A percentile compares a stretch with the other conserved stretches of the same genome.
These are phyloP conservation scores for Teratosphaeria nubilosa DNA, from an alignment of 2,329 filamentous ascomycete species.

Conservation along the genomic window DNA sequence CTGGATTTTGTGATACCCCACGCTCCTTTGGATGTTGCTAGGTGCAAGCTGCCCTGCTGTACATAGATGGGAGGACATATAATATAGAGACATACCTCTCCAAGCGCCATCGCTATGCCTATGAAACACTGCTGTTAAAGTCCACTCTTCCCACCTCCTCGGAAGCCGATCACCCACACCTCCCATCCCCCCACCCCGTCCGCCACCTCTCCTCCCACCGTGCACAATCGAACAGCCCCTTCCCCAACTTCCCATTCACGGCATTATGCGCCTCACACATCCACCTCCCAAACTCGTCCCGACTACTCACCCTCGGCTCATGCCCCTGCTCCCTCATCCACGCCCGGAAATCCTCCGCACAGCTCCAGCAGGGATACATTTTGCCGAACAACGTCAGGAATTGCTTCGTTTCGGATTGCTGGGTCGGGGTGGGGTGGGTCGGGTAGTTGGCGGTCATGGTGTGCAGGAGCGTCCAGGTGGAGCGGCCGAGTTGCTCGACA, in stretches of 20 bases:
- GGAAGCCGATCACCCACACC: conserved; percentile 43
- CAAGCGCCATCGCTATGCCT: conserved; percentile 1
- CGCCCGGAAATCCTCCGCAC: conserved; percentile 77
- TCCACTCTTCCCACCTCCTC: neutral
- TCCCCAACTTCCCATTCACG: conserved; percentile 82
- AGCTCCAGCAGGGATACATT: conserved; percentile 91
- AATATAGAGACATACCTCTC: neutral
- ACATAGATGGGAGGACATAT: neutral
- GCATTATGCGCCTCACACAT: conserved; percentile 81
- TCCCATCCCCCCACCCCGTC: conserved; percentile 70
- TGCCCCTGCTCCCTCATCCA: conserved; percentile 62
- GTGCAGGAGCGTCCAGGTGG: conserved; percentile 89
- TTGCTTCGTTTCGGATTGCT: conserved; percentile 65
- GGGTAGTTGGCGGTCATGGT: conserved; percentile 85
- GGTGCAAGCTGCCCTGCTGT: neutral
- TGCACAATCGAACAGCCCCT: conserved; percentile 78
- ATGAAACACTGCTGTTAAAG: neutral
- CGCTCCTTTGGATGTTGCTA: neutral
- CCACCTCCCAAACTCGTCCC: conserved; percentile 68
- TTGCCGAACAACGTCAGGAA: conserved; percentile 77
- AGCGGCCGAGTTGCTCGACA: conserved; percentile 74
- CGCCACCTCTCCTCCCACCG: conserved; percentile 92
- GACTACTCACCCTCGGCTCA: conserved; percentile 48
- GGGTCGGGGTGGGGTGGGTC: conserved; percentile 49
- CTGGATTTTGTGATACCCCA: neutral